Conservation (phyloP, 1,284 basidiomycete species). For the Fistulinella staudtii region DNA sequence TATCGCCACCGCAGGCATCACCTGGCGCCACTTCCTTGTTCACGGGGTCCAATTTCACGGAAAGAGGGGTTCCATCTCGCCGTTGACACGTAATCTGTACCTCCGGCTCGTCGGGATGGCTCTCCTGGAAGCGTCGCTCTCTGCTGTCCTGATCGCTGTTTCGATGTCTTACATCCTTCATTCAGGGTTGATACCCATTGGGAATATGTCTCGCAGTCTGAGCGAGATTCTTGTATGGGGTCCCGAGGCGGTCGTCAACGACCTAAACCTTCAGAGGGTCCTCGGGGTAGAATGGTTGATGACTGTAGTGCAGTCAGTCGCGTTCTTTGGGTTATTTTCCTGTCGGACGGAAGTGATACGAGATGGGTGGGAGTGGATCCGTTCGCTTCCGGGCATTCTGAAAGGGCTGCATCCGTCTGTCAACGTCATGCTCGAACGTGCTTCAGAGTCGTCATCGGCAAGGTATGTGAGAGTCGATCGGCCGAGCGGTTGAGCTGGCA, state of each 20-base stretch:
- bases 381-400: not conserved
- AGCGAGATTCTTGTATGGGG: conserved; percentile 10
- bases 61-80: conserved; percentile 20
- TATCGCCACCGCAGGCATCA: conserved; percentile 14
- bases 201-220: conserved; percentile 18
- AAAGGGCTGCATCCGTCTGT: not conserved
- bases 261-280: conserved; percentile 22
- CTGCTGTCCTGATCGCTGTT: conserved; percentile 18
- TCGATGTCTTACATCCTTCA: conserved; percentile 16
- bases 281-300: conserved; percentile 39
- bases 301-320: conserved; percentile 35
- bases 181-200: conserved; percentile 19
- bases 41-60: conserved; percentile 28
- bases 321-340: conserved; percentile 40
- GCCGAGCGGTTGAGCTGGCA: not conserved
- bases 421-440: not conserved
- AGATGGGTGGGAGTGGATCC: conserved; percentile 7
- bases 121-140: conserved; percentile 30
- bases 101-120: conserved; percentile 44
- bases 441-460: conserved; percentile 1
- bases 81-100: conserved; percentile 34
- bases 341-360: conserved; percentile 21
- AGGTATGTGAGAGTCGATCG: conserved; percentile 9
- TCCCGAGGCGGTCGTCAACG: conserved; percentile 14
- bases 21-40: conserved; percentile 29